Conservation (phyloP, 2,329 filamentous ascomycete species). For the Aureobasidium zeae region DNA sequence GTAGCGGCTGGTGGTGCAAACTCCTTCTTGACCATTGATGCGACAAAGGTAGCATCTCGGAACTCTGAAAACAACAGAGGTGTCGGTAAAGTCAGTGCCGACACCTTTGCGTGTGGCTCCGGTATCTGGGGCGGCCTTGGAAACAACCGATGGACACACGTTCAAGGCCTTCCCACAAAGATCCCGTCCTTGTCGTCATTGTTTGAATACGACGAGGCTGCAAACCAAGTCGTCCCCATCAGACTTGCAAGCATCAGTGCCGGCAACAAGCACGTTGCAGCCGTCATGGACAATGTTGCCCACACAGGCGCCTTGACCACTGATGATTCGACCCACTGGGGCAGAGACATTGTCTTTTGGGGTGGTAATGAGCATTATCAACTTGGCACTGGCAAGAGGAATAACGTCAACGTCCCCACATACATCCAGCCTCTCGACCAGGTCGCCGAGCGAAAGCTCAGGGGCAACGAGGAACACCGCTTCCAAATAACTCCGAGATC, state of each 20-base stretch:
- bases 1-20: slow-evolving; percentile 81
- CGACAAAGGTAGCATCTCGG: slow-evolving; percentile 46
- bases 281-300: slow-evolving; percentile 72
- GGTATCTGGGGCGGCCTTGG: slow-evolving; percentile 78
- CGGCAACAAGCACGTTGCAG: slow-evolving; percentile 71
- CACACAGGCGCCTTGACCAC: slow-evolving; percentile 39
- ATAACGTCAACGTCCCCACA: slow-evolving; percentile 63
- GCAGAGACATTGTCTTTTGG: slow-evolving; percentile 84
- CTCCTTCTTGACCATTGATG: slow-evolving; percentile 80
- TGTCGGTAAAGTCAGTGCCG: slow-evolving; percentile 53
- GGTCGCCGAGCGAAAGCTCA: slow-evolving; percentile 51
- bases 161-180: slow-evolving; percentile 67
- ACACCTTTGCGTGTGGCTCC: slow-evolving; percentile 79
- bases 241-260: slow-evolving; percentile 63
- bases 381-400: slow-evolving; percentile 81
- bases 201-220: slow-evolving; percentile 74
- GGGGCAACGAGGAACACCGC: slow-evolving; percentile 59
- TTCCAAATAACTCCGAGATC: slow-evolving; percentile 73
- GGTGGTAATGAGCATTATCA: slow-evolving; percentile 92
- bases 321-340: slow-evolving; percentile 72
- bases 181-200: slow-evolving; percentile 75
- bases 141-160: slow-evolving; percentile 81
- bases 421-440: slow-evolving; percentile 72
- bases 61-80: slow-evolving; percentile 29
- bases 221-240: slow-evolving; percentile 63